phyloP scores from a whole-genome alignment of 1,284 basidiomycete genomes.

The Austroboletus niveus region DNA sequence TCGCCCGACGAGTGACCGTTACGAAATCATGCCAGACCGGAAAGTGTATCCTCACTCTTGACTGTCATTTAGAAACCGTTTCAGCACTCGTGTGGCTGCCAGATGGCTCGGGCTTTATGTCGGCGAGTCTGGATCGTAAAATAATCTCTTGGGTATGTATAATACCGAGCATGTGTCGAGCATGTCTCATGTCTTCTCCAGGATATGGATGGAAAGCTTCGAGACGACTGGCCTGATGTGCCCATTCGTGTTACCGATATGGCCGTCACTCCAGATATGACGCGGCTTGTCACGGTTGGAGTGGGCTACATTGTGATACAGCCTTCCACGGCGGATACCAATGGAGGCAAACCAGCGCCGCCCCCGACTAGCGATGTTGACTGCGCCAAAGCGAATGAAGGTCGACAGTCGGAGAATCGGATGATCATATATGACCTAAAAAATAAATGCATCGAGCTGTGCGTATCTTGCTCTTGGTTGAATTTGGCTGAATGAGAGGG shows the following conservation, averaged over 20 bases:
- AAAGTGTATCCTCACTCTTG: slow-evolving; percentile 58
- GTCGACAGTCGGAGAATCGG: slow-evolving; percentile 52
- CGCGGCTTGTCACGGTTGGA: slow-evolving; percentile 81
- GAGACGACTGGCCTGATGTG: slow-evolving; percentile 68
- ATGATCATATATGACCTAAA: slow-evolving; percentile 76
- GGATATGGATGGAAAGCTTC: slow-evolving; percentile 72
- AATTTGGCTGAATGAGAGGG: slow-evolving; percentile 12
- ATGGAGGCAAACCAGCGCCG: slow-evolving; percentile 36
- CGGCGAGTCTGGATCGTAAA: slow-evolving; percentile 85
- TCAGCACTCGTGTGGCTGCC: slow-evolving; percentile 87
- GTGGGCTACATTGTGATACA: slow-evolving; percentile 46
- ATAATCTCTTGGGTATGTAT: slow-evolving; percentile 81
- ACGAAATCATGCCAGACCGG: slow-evolving; percentile 48
- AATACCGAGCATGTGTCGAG: slow-evolving; percentile 3
- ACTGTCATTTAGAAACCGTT: slow-evolving; percentile 80
- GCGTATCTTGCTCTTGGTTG: slow-evolving; percentile 33
- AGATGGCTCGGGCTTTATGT: slow-evolving; percentile 87
- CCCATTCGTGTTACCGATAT: slow-evolving; percentile 88
- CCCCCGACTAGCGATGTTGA: slow-evolving; percentile 38
- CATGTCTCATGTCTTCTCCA: slow-evolving; percentile 32
- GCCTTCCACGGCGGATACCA: slow-evolving; percentile 24
- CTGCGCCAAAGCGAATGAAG: slow-evolving; percentile 33
- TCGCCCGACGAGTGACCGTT: not conserved
- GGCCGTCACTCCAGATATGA: slow-evolving; percentile 83
- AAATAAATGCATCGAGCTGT: slow-evolving; percentile 63